A percentile compares a stretch with the other conserved stretches of the same genome.
phyloP scores from a whole-genome alignment of 768 basidiomycete species.

The Kwoniella shandongensis region DNA sequence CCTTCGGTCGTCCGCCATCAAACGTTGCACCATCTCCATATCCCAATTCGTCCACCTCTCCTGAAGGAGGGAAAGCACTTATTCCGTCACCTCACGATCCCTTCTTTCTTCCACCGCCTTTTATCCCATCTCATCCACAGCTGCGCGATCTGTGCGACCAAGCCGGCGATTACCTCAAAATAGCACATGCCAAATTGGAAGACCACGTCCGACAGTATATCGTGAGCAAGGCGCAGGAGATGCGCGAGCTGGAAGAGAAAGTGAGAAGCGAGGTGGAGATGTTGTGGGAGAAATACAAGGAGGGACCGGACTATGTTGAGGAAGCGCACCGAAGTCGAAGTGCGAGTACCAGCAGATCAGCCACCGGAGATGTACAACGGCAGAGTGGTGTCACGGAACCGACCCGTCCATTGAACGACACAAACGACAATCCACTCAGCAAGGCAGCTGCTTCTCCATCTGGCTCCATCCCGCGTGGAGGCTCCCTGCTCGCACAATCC shows the following conservation, averaged over 20 bases:
- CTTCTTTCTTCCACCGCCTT: constrained; percentile 54
- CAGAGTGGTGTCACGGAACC: background rate
- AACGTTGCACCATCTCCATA: constrained; percentile 14
- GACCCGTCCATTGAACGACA: background rate
- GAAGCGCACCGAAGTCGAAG: constrained; percentile 11
- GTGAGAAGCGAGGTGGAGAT: constrained; percentile 47
- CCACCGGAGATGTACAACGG: constrained; percentile 1
- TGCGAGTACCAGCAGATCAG: constrained; percentile 1
- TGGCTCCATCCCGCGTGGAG: constrained; percentile 10
- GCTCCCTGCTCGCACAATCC: constrained; percentile 41
- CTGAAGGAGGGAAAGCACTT: constrained; percentile 6
- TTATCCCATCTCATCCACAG: constrained; percentile 48
- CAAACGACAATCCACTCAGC: constrained; percentile 26
- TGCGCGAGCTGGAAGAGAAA: constrained; percentile 36
- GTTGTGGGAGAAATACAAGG: constrained; percentile 45
- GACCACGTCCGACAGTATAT: constrained; percentile 42
- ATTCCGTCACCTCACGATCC: constrained; percentile 47
- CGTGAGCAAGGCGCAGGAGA: constrained; percentile 31
- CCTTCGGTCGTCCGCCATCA: constrained; percentile 42
- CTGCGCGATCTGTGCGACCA: constrained; percentile 38
- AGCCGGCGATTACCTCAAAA: constrained; percentile 36
- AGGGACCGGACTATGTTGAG: constrained; percentile 23
- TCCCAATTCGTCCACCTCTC: constrained; percentile 3
- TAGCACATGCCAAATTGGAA: constrained; percentile 31
- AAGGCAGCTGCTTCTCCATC: constrained; percentile 18